A percentile compares a stretch with the other conserved stretches of the same genome.
phyloP scores from a whole-genome alignment of 2,329 filamentous ascomycete species.

The Gremmenia infestans region DNA sequence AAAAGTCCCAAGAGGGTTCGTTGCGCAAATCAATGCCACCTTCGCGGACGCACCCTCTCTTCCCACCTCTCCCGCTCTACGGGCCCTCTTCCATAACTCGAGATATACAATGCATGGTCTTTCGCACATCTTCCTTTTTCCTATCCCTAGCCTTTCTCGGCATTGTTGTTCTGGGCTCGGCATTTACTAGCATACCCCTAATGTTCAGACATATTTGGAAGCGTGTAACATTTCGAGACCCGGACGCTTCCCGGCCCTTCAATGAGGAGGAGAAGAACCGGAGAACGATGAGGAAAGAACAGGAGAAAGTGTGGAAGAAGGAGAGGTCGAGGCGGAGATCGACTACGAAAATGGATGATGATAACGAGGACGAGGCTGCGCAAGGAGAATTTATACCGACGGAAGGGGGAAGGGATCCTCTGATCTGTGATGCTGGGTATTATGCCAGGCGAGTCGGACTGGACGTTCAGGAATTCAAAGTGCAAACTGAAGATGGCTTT shows the following conservation, averaged over 20 bases:
- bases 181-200: constrained; percentile 60
- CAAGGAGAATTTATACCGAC: constrained; percentile 55
- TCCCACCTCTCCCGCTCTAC: constrained; percentile 79
- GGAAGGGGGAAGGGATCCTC: constrained; percentile 74
- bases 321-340: constrained; percentile 37
- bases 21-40: constrained; percentile 51
- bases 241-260: constrained; percentile 60
- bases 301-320: constrained; percentile 58
- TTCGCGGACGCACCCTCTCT: constrained; percentile 71
- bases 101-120: constrained; percentile 58
- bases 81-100: constrained; percentile 65
- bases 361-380: constrained; percentile 39
- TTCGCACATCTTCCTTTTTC: constrained; percentile 65
- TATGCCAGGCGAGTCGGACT: constrained; percentile 85
- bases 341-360: constrained; percentile 25
- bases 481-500: constrained; percentile 92
- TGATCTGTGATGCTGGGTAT: constrained; percentile 75
- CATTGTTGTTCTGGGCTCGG: constrained; percentile 68
- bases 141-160: constrained; percentile 74
- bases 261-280: constrained; percentile 65
- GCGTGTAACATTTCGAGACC: constrained; percentile 54
- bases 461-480: constrained; percentile 75
- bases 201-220: constrained; percentile 45
- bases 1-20: constrained; percentile 43
- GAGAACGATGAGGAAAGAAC: constrained; percentile 49